Conservation (phyloP, 2,329 filamentous ascomycete species). For the Dichotomopilus funicola region DNA sequence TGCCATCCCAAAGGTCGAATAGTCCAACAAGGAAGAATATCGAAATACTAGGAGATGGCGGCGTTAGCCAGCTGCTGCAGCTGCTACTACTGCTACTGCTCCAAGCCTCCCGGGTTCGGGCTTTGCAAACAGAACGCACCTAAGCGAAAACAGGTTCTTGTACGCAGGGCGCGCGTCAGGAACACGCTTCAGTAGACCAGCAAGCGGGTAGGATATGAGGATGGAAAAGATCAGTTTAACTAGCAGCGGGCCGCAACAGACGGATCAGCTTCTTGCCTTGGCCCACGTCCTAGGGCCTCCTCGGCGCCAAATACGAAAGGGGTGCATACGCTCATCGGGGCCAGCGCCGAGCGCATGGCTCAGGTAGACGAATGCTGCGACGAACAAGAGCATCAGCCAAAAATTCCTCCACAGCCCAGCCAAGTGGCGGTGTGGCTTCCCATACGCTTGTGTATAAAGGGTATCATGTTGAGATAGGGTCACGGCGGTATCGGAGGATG, state of each 20-base stretch:
- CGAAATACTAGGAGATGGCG: constrained; percentile 50
- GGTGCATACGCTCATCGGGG: constrained; percentile 39
- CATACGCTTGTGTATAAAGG: constrained; percentile 31
- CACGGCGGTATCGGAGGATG: background rate
- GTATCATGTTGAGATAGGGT: constrained; percentile 27
- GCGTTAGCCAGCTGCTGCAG: constrained; percentile 5
- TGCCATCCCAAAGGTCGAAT: constrained; percentile 84
- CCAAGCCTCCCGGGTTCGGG: too few species aligned
- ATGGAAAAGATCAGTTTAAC: constrained; percentile 93
- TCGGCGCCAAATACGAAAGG: background rate
- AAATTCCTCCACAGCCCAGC: background rate
- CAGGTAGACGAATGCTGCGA: constrained; percentile 39
- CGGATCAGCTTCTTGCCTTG: background rate
- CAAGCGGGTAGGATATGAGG: constrained; percentile 85
- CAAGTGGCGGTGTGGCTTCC: background rate
- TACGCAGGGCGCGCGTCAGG: constrained; percentile 75
- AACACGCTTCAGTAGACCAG: constrained; percentile 79
- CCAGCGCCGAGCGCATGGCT: constrained; percentile 37
- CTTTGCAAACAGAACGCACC: constrained; percentile 39
- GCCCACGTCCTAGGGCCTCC: background rate
- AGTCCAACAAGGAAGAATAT: constrained; percentile 90
- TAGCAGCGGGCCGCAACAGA: constrained; percentile 32
- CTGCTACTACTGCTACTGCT: too few species aligned
- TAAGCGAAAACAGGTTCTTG: constrained; percentile 84
- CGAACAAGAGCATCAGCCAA: constrained; percentile 16